A percentile compares a stretch with the other conserved stretches of the same genome.
Conservation (phyloP, 169 alveolate species). For the Plasmodium sp. region DNA sequence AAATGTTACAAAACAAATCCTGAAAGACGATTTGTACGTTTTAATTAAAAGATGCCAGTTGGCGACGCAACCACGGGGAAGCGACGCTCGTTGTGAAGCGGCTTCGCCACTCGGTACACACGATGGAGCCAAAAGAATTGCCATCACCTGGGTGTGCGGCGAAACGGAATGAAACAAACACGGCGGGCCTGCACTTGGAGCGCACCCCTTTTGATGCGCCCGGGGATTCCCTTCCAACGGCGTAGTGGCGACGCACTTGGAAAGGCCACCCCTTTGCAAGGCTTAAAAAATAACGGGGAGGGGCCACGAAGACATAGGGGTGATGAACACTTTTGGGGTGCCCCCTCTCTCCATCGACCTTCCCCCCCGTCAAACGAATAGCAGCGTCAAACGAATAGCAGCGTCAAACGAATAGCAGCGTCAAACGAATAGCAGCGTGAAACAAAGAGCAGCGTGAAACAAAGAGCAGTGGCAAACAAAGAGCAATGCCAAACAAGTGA, state of each 20-base stretch:
- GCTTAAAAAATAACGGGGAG: background rate
- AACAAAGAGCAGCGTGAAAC: too few species aligned
- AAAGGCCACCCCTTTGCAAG: background rate
- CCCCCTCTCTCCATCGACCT: background rate
- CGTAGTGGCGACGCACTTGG: background rate
- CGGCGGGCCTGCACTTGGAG: too few species aligned
- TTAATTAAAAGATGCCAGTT: too few species aligned
- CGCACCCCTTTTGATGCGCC: too few species aligned
- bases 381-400: background rate
- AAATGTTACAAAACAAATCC: background rate
- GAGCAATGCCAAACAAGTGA: background rate
- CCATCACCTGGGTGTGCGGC: too few species aligned
- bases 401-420: background rate
- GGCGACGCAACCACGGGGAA: background rate
- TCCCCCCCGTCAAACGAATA: background rate
- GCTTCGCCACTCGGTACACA: too few species aligned
- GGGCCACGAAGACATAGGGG: background rate
- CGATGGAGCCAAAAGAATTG: too few species aligned
- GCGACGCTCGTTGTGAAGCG: background rate
- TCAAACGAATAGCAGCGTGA: too few species aligned
- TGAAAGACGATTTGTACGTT: background rate
- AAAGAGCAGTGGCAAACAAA: background rate
- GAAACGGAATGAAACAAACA: too few species aligned
- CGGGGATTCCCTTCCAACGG: too few species aligned
- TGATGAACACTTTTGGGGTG: background rate